Evolutionary conservation across 176 grass and related monocot species (phyloP), one percentile per base, ranked within the genome.

Genomic region (Hsuehochloa calcarea): DNA sequence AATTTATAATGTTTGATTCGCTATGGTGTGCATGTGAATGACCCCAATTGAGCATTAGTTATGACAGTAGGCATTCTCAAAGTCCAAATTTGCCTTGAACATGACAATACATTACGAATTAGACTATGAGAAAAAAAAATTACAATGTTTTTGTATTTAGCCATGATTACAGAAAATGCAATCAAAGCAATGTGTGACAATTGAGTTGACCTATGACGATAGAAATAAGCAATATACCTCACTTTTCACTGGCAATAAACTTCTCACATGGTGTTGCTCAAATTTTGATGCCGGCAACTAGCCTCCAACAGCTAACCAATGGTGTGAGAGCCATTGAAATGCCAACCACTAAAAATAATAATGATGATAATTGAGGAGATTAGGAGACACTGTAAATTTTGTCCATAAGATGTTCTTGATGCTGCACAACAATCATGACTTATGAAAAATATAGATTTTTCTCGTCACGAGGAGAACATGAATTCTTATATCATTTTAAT

Each of bases 321-420:
- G 96, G 96, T 49, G 96, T 99, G 51, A 99, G 52, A 82, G 96
- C 96, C 96, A 99, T 96, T 68, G 96, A 99, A 89, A 99, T 90
- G 65, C 96, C 93, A 79, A 99, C 96, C 26, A 96, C 96, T 64
- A 99, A 85, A 90, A 99, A 99, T 65, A 99, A 80, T 77, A 99
- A 86, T 31, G 96, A 99, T 35, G 96, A 96, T 81, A 99, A 83
- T 64, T 92, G 75, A 84, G 91, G 87, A 47, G 96, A 96, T n/a
- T 55, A 99, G 68, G 75, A 99, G 91, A 66, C 96, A 93, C 96
- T 99, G 75, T 50, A 90, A 84, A 84, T 67, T 79, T 51, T 78
- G 14, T 56, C 25, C 45, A 27, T 72, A 41, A 90, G 83, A 50
- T 79, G 43, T 59, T 74, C 47, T 73, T 46, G 17, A 26, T 81